Conservation (phyloP, 176 grass and related monocot genomes). For the Puccinellia tenuiflora region DNA sequence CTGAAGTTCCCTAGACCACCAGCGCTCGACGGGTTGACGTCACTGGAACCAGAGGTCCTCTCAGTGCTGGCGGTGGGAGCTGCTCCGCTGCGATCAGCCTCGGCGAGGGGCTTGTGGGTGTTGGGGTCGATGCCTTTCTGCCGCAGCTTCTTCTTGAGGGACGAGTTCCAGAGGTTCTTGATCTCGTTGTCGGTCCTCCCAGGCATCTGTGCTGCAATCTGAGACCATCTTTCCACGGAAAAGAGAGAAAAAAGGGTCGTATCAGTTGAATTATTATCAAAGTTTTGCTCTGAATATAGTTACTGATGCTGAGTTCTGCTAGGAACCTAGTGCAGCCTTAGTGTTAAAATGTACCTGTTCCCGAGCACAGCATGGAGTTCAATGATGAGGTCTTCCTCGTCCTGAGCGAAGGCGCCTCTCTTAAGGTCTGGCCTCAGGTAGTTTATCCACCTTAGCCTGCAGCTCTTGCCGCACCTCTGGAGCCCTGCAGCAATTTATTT, state of each 20-base stretch:
- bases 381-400: slow-evolving; percentile 74
- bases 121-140: slow-evolving; percentile 74
- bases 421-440: slow-evolving; percentile 82
- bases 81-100: slow-evolving; percentile 33
- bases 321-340: not conserved
- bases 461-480: slow-evolving; percentile 85
- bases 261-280: slow-evolving; percentile 35
- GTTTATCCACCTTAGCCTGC: slow-evolving; percentile 90
- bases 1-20: slow-evolving; percentile 40
- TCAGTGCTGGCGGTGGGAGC: slow-evolving; percentile 38
- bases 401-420: slow-evolving; percentile 66
- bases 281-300: not conserved
- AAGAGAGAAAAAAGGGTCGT: not conserved
- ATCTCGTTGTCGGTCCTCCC: slow-evolving; percentile 81
- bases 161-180: slow-evolving; percentile 76
- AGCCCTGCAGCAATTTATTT: slow-evolving; percentile 50
- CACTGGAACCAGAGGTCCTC: slow-evolving; percentile 55
- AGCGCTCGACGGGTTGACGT: slow-evolving; percentile 36
- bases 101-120: slow-evolving; percentile 61
- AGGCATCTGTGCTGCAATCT: slow-evolving; percentile 68
- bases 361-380: slow-evolving; percentile 70
- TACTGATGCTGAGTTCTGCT: slow-evolving; percentile 21
- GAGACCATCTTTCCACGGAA: slow-evolving; percentile 55
- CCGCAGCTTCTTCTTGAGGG: slow-evolving; percentile 72
- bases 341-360: slow-evolving; percentile 51